phyloP scores from a whole-genome alignment of 148 eudicot species.

The Cornus suecica region DNA sequence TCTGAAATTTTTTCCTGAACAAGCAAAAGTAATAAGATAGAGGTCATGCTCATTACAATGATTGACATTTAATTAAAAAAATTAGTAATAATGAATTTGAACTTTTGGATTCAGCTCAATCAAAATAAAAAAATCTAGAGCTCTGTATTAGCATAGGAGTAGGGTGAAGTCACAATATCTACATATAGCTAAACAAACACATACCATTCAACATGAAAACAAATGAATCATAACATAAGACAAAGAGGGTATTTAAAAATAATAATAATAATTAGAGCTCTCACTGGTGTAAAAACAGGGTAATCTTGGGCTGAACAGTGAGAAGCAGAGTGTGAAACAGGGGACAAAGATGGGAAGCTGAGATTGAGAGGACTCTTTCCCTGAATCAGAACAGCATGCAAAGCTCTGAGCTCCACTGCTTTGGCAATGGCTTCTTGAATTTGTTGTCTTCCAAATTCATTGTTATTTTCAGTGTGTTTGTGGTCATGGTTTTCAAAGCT shows the following conservation, averaged over 20 bases:
- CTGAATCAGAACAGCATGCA: slow-evolving; percentile 76
- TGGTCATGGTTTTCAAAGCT: slow-evolving; percentile 9
- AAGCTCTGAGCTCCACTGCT: slow-evolving; percentile 82
- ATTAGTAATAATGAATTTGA: not conserved
- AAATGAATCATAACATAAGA: not conserved
- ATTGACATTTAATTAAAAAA: not conserved
- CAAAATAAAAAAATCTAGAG: not conserved
- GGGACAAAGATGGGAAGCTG: slow-evolving; percentile 35
- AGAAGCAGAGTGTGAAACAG: slow-evolving; percentile 35
- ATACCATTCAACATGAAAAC: not conserved
- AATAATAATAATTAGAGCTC: slow-evolving; percentile 25
- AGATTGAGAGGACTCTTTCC: slow-evolving; percentile 45
- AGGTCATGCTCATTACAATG: not conserved
- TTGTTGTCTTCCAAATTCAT: slow-evolving; percentile 44
- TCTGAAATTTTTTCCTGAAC: no score
- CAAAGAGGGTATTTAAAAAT: not conserved
- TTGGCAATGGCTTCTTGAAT: slow-evolving; percentile 77
- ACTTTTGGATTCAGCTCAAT: not conserved
- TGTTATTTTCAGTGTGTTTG: not conserved
- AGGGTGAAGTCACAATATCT: not conserved
- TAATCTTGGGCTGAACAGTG: slow-evolving; percentile 78
- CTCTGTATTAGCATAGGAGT: not conserved
- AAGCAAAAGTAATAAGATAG: not conserved
- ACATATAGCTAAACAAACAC: not conserved
- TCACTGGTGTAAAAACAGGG: slow-evolving; percentile 94